phyloP scores from a whole-genome alignment of 768 basidiomycete genomes.

The Podaxis carcinomalis region DNA sequence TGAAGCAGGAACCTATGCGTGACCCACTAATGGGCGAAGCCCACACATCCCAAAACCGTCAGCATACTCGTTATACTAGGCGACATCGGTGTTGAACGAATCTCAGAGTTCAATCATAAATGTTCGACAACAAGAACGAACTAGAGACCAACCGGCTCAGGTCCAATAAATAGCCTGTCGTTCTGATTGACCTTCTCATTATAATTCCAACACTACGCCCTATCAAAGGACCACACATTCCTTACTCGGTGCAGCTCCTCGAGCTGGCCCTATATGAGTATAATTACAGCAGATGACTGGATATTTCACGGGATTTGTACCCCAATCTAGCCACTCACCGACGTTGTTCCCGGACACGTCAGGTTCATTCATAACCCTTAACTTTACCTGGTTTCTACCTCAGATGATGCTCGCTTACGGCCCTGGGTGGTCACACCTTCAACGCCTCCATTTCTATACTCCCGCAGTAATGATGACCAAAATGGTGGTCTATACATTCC shows the following conservation, averaged over 20 bases:
- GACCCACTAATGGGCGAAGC: background rate
- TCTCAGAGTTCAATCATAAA: background rate
- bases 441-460: background rate
- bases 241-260: conserved; percentile 5
- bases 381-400: background rate
- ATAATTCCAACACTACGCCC: background rate
- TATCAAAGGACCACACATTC: background rate
- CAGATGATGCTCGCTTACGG: background rate
- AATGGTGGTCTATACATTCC: background rate
- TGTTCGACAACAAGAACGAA: background rate
- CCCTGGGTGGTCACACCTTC: background rate
- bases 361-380: background rate
- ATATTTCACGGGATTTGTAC: background rate
- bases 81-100: background rate
- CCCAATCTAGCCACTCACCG: background rate
- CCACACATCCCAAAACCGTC: background rate
- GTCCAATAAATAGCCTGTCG: background rate
- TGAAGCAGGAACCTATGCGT: background rate
- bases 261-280: background rate
- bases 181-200: background rate
- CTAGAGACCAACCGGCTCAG: background rate
- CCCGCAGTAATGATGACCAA: background rate
- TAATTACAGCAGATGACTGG: background rate
- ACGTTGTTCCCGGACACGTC: background rate
- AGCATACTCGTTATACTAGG: background rate